Percentiles rank a stretch among this genome's conserved stretches.
Evolutionary conservation across 805 yeast genomes (phyloP).

Genomic region (Candida stauntonica): DNA sequence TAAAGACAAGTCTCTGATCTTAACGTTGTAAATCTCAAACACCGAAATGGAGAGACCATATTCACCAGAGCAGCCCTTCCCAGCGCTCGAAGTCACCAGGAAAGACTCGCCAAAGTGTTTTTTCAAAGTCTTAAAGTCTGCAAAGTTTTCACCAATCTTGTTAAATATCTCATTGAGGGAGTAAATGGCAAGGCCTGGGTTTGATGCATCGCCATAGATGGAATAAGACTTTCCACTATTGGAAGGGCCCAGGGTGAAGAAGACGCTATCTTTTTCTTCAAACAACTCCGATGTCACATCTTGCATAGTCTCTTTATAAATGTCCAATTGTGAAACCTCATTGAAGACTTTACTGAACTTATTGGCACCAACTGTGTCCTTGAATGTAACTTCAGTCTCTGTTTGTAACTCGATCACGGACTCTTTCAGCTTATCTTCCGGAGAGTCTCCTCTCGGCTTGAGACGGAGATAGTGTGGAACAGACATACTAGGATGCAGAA

Average conservation of each 20-base stretch:
- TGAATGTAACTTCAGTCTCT: slow-evolving; percentile 24
- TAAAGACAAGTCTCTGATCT: slow-evolving; percentile 35
- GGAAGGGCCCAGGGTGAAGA: slow-evolving; percentile 51
- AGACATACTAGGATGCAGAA: too few relatives aligned
- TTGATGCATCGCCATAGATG: slow-evolving; percentile 31
- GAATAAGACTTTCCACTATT: slow-evolving; percentile 46
- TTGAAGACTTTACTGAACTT: slow-evolving; percentile 32
- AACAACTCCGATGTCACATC: slow-evolving; percentile 21
- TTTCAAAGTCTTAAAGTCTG: slow-evolving; percentile 16
- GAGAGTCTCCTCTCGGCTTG: slow-evolving; percentile 29
- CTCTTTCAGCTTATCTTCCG: slow-evolving; percentile 12
- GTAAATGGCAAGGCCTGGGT: slow-evolving; percentile 37
- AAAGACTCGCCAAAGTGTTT: slow-evolving; percentile 24
- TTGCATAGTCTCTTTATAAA: slow-evolving; percentile 30
- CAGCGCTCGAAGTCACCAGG: slow-evolving; percentile 21
- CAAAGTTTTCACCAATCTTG: slow-evolving; percentile 20
- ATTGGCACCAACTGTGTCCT: slow-evolving; percentile 24
- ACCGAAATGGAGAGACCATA: slow-evolving; percentile 45
- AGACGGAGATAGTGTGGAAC: slow-evolving; percentile 37
- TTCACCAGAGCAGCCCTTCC: slow-evolving; percentile 18
- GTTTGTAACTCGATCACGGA: slow-evolving; percentile 24
- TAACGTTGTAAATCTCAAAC: slow-evolving; percentile 49
- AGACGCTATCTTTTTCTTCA: slow-evolving; percentile 35
- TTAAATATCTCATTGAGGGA: slow-evolving; percentile 33
- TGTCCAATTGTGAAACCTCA: slow-evolving; percentile 32